These are phyloP conservation scores for Ceratobasidium sp. DNA, from an alignment of 1,284 basidiomycete genomes.

Conservation along the genomic window DNA sequence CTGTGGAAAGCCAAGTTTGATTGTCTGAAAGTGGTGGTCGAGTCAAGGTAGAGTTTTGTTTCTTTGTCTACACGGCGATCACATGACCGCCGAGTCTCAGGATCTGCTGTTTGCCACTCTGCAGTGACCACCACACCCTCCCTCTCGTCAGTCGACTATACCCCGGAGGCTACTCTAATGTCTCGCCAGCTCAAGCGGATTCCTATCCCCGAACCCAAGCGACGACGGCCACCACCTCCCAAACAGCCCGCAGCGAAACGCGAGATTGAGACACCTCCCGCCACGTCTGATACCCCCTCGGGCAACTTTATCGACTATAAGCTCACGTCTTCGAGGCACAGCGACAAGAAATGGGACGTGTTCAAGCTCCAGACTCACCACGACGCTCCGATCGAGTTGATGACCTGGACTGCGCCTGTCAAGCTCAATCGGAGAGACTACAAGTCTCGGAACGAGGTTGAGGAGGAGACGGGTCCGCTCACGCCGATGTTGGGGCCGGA, in stretches of 20 bases:
- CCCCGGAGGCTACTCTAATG: not conserved
- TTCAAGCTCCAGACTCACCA: slow-evolving; percentile 63
- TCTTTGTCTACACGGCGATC: not conserved
- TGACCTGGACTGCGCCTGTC: slow-evolving; percentile 65
- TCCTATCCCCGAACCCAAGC: slow-evolving; percentile 40
- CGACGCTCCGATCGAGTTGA: slow-evolving; percentile 76
- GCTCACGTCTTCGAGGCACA: slow-evolving; percentile 78
- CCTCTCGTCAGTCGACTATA: not conserved
- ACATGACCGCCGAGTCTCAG: slow-evolving; percentile 30
- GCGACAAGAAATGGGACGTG: slow-evolving; percentile 79
- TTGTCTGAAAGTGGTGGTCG: slow-evolving; percentile 10
- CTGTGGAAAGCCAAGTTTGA: no score
- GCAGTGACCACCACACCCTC: slow-evolving; percentile 14
- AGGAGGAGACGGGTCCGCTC: slow-evolving; percentile 49
- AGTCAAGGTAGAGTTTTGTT: no score
- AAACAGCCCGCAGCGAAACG: slow-evolving; percentile 22
- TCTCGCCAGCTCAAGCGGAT: slow-evolving; percentile 36
- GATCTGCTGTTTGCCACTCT: slow-evolving; percentile 20
- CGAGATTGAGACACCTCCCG: slow-evolving; percentile 30
- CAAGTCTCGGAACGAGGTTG: slow-evolving; percentile 55
- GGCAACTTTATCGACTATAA: slow-evolving; percentile 66
- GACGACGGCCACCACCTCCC: slow-evolving; percentile 20
- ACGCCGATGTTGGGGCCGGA: slow-evolving; percentile 78
- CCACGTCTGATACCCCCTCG: slow-evolving; percentile 31
- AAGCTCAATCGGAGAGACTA: slow-evolving; percentile 88